A percentile compares a stretch with the other conserved stretches of the same genome.
Evolutionary conservation across 371 early-diverging fungal genomes (phyloP).

Genomic region (Mucor racemosus): DNA sequence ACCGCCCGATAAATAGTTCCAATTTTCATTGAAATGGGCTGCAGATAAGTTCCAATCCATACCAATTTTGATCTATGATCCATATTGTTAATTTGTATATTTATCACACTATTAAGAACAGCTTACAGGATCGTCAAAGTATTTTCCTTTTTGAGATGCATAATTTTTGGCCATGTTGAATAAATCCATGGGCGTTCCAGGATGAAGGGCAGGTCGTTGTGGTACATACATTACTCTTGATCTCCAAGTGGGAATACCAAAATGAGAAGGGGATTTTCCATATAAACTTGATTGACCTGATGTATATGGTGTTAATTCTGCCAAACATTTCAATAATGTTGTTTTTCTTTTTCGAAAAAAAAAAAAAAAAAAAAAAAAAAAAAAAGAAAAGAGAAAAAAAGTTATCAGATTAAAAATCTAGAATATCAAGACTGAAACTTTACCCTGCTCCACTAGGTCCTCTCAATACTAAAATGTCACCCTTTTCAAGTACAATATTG

Average conservation of each 20-base stretch:
- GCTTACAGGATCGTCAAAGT: conserved; percentile 66
- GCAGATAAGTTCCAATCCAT: conserved; percentile 71
- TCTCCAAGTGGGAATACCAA: conserved; percentile 79
- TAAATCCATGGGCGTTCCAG: conserved; percentile 77
- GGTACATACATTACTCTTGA: conserved; percentile 86
- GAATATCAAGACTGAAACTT: conserved; percentile 2
- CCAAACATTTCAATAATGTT: conserved; percentile 82
- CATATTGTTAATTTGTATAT: neutral
- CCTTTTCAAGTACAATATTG: conserved; percentile 54
- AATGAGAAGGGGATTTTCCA: conserved; percentile 64
- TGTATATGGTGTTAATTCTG: conserved; percentile 72
- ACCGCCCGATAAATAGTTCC: conserved; percentile 85
- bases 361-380: no score
- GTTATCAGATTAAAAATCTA: neutral
- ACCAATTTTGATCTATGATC: conserved; percentile 52
- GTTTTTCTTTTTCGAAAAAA: conserved; percentile 66
- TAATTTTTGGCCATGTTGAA: conserved; percentile 64
- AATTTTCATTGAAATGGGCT: conserved; percentile 75
- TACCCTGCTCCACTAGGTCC: conserved; percentile 82
- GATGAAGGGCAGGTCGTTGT: conserved; percentile 78
- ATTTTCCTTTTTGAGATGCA: conserved; percentile 52
- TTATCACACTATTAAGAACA: neutral
- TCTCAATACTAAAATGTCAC: conserved; percentile 65
- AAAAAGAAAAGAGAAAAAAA: no score
- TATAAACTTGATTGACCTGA: conserved; percentile 62